A percentile compares a stretch with the other conserved stretches of the same genome.
phyloP scores from a whole-genome alignment of 148 eudicot genomes.

The Tetragonia tetragonoides region DNA sequence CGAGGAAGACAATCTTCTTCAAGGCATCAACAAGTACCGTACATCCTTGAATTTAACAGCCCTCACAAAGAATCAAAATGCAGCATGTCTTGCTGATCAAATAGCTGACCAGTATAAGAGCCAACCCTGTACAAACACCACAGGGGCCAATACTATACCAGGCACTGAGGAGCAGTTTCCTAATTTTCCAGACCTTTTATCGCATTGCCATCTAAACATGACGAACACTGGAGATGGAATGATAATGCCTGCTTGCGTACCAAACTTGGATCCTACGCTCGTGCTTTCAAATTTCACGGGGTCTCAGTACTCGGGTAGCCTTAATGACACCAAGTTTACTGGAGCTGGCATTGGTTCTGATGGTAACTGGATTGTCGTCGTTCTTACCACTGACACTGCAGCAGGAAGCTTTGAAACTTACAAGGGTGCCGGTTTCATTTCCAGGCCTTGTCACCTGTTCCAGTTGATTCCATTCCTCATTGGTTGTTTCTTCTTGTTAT shows the following conservation, averaged over 20 bases:
- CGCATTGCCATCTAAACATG: constrained; percentile 59
- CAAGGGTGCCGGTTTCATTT: constrained; percentile 25
- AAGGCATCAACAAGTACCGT: constrained; percentile 60
- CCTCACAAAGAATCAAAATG: constrained; percentile 51
- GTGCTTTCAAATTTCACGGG: constrained; percentile 65
- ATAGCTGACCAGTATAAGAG: constrained; percentile 59
- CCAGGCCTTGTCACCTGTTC: constrained; percentile 22
- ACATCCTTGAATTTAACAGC: constrained; percentile 48
- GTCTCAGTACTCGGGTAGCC: constrained; percentile 55
- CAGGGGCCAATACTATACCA: constrained; percentile 63
- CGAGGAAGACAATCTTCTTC: constrained; percentile 63
- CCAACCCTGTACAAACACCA: constrained; percentile 66
- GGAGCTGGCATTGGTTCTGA: constrained; percentile 65
- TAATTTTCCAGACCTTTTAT: constrained; percentile 45
- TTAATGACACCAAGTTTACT: constrained; percentile 52
- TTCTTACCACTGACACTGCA: constrained; percentile 54
- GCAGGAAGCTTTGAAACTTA: constrained; percentile 41
- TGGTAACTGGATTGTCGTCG: constrained; percentile 70
- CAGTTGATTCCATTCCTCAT: constrained; percentile 24
- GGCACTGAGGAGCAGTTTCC: constrained; percentile 62
- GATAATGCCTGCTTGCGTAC: constrained; percentile 77
- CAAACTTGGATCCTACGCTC: constrained; percentile 49
- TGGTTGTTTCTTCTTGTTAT: constrained; percentile 27
- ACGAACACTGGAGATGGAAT: constrained; percentile 53
- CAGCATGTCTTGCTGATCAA: constrained; percentile 66